Evolutionary conservation across 176 grass and related monocot genomes (phyloP).

Genomic region (Miscanthus lutarioriparius): DNA sequence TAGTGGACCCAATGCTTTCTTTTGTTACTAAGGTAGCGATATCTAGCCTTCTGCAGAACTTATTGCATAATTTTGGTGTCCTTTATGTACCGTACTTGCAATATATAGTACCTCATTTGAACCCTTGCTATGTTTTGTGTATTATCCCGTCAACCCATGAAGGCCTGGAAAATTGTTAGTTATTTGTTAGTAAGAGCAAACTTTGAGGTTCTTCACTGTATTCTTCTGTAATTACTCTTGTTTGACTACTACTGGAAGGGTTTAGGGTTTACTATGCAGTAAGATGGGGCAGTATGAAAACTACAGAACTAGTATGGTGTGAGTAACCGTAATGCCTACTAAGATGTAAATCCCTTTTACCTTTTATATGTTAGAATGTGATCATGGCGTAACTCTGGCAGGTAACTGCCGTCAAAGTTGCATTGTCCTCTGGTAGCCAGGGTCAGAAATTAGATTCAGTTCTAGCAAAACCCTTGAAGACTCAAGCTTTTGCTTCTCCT

Average conservation of each 20-base stretch:
- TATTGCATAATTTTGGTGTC: neutral
- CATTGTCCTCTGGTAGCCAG: conserved; percentile 77
- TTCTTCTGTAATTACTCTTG: conserved; percentile 1
- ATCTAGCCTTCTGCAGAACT: neutral
- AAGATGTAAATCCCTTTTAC: neutral
- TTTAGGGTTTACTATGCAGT: neutral
- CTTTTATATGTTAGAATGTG: conserved; percentile 20
- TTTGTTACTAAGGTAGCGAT: conserved; percentile 91
- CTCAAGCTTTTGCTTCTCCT: conserved; percentile 91
- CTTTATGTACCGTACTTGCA: neutral
- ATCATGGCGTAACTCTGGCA: conserved; percentile 33
- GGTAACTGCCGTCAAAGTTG: conserved; percentile 93
- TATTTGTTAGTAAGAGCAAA: neutral
- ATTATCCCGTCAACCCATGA: neutral
- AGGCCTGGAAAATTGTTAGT: neutral
- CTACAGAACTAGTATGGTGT: neutral
- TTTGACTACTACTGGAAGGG: neutral
- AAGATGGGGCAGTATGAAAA: neutral
- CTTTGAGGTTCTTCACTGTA: neutral
- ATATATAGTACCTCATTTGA: neutral
- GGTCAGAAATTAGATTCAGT: conserved; percentile 90
- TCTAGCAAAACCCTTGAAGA: conserved; percentile 89
- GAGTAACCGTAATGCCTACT: neutral
- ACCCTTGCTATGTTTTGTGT: neutral
- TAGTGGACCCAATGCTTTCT: conserved; percentile 96